Evolutionary conservation across 2,329 filamentous ascomycete species (phyloP).

Genomic region (Zymoseptoria tritici): DNA sequence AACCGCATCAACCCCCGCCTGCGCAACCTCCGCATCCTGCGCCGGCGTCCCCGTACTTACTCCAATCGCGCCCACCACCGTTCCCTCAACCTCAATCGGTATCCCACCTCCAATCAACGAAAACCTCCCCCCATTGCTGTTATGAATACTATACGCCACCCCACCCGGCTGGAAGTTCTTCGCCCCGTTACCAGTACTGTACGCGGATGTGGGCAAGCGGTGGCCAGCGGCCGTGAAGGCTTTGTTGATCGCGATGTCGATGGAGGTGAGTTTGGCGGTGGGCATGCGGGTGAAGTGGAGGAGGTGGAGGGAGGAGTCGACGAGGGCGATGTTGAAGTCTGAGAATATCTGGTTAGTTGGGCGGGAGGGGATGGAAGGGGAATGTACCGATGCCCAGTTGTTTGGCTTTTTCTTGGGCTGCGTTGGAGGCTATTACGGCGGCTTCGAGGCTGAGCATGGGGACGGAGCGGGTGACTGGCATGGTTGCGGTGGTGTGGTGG

Average conservation of each 20-base stretch:
- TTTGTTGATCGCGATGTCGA: slow-evolving; percentile 58
- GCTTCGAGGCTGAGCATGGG: slow-evolving; percentile 30
- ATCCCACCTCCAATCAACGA: slow-evolving; percentile 48
- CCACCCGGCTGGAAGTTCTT: slow-evolving; percentile 49
- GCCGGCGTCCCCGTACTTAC: slow-evolving; percentile 49
- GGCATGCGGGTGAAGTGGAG: slow-evolving; percentile 44
- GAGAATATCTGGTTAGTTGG: too few species aligned
- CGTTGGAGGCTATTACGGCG: slow-evolving; percentile 28
- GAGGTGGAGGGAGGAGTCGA: slow-evolving; percentile 40
- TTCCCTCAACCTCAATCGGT: slow-evolving; percentile 43
- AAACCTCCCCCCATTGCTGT: slow-evolving; percentile 48
- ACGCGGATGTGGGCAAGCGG: slow-evolving; percentile 43
- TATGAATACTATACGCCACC: slow-evolving; percentile 45
- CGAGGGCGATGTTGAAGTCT: slow-evolving; percentile 46
- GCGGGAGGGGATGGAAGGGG: not conserved
- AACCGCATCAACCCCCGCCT: slow-evolving; percentile 46
- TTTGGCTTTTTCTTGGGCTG: slow-evolving; percentile 30
- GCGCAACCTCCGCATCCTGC: slow-evolving; percentile 49
- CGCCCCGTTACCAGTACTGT: slow-evolving; percentile 31
- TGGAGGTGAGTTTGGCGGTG: slow-evolving; percentile 44
- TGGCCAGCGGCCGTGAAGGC: slow-evolving; percentile 53
- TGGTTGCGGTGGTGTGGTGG: slow-evolving; percentile 1
- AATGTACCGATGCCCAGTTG: slow-evolving; percentile 31
- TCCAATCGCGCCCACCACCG: slow-evolving; percentile 48
- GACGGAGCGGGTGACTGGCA: slow-evolving; percentile 26